Evolutionary conservation across 2,329 filamentous ascomycete species (phyloP), one percentile per base, ranked within the genome.

Genomic region (Claviceps paspali): DNA sequence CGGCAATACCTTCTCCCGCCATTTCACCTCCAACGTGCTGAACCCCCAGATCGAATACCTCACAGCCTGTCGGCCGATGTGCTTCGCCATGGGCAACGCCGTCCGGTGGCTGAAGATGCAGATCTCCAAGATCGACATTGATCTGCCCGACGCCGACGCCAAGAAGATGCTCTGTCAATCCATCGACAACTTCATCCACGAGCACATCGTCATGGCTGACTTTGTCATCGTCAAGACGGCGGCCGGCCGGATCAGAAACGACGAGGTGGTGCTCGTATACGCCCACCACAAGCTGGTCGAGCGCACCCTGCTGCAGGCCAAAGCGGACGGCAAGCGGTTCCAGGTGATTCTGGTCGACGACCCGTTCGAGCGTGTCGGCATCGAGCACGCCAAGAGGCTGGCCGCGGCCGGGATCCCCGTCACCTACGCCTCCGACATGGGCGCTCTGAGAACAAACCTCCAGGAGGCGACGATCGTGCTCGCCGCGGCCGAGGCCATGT

Each of bases 31-130:
- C 9, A 85, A 96, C 58, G 78, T 85, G 45, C 76, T 98, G 41
- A 91, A 86, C 51, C 84, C 87, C 27, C 91, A 98, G 60, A 95
- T 98, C 52, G 86, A 92, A 46, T 95, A 92, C 53, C 72, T 98
- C 42, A 83, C 84, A 42, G 85, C 85, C 47, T 95, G 87, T 53
- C 79, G 91, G n/a, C 87, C 91, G 24, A 82, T 98, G 61, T 92
- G 84, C 47, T 91, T 94, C 59, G 85, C 84, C 43, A 94, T 96
- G 79, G 91, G 91, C 42, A 98, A 96, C 56, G 86, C 86, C 26
- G 93, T 98, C 53, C 76, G 91, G 38, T 88, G 86, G 69, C 70
- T 98, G 35, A 98, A 98, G 65, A 75, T 94, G 33, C 76, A 85
- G 51, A 88, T 98, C 53, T 82, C 84, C 50, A 85, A 85, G 48